Evolutionary conservation across 495 filamentous ascomycete species (phyloP), one percentile per base, ranked within the genome.

Genomic region (Neurospora sp.): DNA sequence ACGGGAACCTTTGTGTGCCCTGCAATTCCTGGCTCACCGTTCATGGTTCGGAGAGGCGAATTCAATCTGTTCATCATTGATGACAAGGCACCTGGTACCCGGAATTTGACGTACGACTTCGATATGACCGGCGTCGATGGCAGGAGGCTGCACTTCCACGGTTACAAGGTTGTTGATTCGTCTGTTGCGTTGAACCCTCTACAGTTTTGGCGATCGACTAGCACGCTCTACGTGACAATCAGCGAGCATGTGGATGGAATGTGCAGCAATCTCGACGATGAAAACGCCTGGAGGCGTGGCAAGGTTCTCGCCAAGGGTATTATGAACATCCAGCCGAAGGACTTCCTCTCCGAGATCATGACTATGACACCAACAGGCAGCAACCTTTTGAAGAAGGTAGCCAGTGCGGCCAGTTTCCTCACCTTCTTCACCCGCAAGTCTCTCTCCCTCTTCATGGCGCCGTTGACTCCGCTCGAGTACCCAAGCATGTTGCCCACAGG

Each of bases 1-100:
- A 90, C 88, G 10, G 90, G 90, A 16, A 89, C 89, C 3, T 90
- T 92, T 71, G 85, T 86, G 27, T 91, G 88, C 72, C 83, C 85
- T 38, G 82, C 85, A 14, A 82, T 92, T 16, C 81, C 81, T 8
- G 84, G 85, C 4, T 85, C 85, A 69, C 87, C 90, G 0, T 88
- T 91, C 76, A 87, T 88, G 85, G 82, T 91, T 71, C 83, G 86
- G 74, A 78, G 85, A 39, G 88, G 87, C 40, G 80, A 85, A 69
- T 88, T 90, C 75, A 87, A 88, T 69, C 80, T 91, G 44, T 90
- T 91, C 78, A 82, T 83, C 37, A 77, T 83, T 31, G 86, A 89
- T 74, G 78, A 81, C 44, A 82, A 84, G 73, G 81, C 83, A 0
- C 85, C 90, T 1, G 88, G 89, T 37, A 87, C 86, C 2, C 84